Base-by-base conservation (phyloP, 2,329 filamentous ascomycete genomes). In the Epichloe hybrida region DNA sequence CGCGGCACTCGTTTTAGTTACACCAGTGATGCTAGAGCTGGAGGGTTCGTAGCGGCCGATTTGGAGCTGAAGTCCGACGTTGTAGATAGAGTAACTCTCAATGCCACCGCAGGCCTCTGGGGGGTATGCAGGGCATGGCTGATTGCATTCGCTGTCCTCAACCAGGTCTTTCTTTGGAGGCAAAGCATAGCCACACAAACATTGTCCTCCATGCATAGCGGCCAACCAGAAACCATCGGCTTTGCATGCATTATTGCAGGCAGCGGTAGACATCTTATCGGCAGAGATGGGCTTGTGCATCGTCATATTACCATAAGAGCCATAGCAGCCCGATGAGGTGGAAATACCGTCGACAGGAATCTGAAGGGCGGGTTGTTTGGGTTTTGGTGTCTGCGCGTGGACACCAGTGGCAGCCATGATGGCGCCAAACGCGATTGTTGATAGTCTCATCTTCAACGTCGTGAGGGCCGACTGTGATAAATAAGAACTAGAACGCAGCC, bases 101-200 rank as follows among this genome's bases (percentile, higher is more conserved):
- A 54, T 53, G 42, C 62, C 65, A 57, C 71, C 74, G 49, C 89
- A 95, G 23, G 74, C 78, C 50, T 86, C 75, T 1, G 62, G 36
- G 36, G 21, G 68, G 59, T 71, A 90, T 8, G 80, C 85, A 23
- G 77, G 71, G 64, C 89, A 95, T 0, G 71, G 62, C 31, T 73
- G 75, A 61, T 78, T 72, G 69, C 89, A 95, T 15, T 80, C 68
- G 7, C 63, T 63, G 60, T 83, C 75, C 43, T 74, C 69, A 5
- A 79, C 75, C 53, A 81, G 62, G 40, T 70, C 69, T 15, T 69
- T 69, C 39, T 70, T 59, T 15, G 81, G 72, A 0, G 89, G 89
- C 46, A 90, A 74, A 52, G 73, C 66, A 55, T 80, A 69, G 53
- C 88, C 89, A 61, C 89, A 95, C 60, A 73, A 86, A 68, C 89